Base-by-base conservation (phyloP, 495 filamentous ascomycete genomes). In the Aspergillus haitiensis region DNA sequence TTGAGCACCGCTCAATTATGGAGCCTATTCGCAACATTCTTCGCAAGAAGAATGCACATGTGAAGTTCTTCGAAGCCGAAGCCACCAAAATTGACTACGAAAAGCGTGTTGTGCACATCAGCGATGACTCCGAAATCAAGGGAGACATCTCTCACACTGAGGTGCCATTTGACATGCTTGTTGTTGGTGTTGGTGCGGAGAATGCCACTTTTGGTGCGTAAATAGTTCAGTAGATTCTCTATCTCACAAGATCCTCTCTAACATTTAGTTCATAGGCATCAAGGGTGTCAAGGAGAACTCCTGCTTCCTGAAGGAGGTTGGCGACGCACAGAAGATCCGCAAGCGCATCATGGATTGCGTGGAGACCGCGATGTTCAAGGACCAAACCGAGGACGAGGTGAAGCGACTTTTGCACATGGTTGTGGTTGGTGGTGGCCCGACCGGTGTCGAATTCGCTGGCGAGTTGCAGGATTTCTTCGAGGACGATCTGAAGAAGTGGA, bases 321-420 rank as follows among this genome's bases (percentile, higher is more conserved):
- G 81, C 59, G 94, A 99, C 73, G 93, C 94, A 36, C 93, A 98
- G 74, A 82, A 86, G 64, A 98, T 99, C 69, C 91, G 94, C 67
- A 97, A 91, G 80, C 90, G 90, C 74, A 95, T 99, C 80, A 98
- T 99, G 94, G 95, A 99, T 80, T 98, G 95, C 71, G 90, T 96
- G 61, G 94, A 99, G 79, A 97, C 92, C 11, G 93, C 94, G 44
- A 92, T 89, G 70, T 98, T 99, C 88, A 98, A 97, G 84, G 93
- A 93, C 67, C 95, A 98, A 78, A 81, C 83, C n/a, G 79, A 80
- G 7, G 90, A 96, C 63, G 94, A 99, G 76, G 78, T 93, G 66
- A 87, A 95, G 75, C 92, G 94, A 60, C 86, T 99, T 57, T 80
- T 99, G 70, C 95, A 98, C 81, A 98, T 97, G 93, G 94, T 98